Conservation (phyloP, 495 filamentous ascomycete species). For the Glutinoglossum americanum region DNA sequence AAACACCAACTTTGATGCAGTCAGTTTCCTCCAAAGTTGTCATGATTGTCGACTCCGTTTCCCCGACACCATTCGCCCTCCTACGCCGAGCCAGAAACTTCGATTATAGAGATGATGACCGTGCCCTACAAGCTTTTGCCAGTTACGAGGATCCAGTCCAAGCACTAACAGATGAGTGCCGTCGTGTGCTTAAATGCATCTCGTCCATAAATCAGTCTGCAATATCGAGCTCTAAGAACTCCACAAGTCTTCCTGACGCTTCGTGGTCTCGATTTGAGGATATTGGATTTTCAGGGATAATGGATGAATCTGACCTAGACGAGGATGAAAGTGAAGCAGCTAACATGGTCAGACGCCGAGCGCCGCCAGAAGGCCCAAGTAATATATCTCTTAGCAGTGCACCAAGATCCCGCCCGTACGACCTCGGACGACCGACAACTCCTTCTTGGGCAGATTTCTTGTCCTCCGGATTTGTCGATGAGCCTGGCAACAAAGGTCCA, state of each 20-base stretch:
- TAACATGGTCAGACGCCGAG: conserved; percentile 4
- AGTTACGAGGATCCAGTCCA: conserved; percentile 75
- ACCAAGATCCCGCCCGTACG: conserved; percentile 37
- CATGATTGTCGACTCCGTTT: conserved; percentile 92
- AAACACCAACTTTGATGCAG: conserved; percentile 55
- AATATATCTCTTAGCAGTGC: conserved; percentile 28
- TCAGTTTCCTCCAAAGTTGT: conserved; percentile 69
- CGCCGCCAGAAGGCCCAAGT: neutral
- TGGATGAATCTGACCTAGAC: conserved; percentile 48
- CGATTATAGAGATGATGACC: conserved; percentile 77
- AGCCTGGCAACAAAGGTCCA: conserved; percentile 29
- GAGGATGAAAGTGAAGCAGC: conserved; percentile 27
- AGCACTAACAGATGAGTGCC: conserved; percentile 82
- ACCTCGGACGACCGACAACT: conserved; percentile 69
- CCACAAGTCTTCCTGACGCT: conserved; percentile 54
- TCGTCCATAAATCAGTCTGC: conserved; percentile 72
- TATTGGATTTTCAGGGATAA: conserved; percentile 62
- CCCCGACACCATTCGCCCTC: conserved; percentile 81
- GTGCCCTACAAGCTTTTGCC: conserved; percentile 59
- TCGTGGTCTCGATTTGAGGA: conserved; percentile 96
- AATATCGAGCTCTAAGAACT: conserved; percentile 40
- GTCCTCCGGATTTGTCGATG: conserved; percentile 74
- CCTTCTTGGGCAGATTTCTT: conserved; percentile 97
- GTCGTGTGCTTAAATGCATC: conserved; percentile 70
- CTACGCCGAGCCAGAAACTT: conserved; percentile 85